These are phyloP conservation scores for Boletellus emodensis DNA, from an alignment of 768 basidiomycete species.

Conservation along the genomic window DNA sequence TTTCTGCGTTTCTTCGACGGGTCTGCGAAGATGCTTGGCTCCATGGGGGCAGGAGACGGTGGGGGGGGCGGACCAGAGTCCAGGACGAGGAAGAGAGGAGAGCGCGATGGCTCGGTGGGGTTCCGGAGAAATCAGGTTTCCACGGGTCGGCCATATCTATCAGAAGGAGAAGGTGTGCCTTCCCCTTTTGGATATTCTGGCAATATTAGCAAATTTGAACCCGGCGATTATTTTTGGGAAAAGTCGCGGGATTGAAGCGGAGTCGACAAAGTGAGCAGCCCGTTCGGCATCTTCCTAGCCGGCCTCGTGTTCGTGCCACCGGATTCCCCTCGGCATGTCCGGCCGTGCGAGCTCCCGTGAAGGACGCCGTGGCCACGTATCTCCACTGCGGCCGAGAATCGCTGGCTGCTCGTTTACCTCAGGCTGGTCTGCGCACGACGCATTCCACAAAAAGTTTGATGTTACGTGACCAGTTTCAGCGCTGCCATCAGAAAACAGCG, in stretches of 20 bases:
- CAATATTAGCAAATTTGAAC: constrained; percentile 12
- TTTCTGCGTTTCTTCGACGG: constrained; percentile 58
- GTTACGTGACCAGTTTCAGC: too few relatives aligned
- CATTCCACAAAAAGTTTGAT: too few relatives aligned
- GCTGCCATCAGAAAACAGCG: too few relatives aligned
- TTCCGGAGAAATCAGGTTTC: constrained; percentile 8
- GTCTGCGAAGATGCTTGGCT: constrained; percentile 25
- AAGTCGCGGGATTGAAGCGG: constrained; percentile 26
- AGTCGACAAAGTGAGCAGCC: not conserved
- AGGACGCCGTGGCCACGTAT: too few relatives aligned
- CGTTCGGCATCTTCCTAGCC: constrained; percentile 10
- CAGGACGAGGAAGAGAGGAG: constrained; percentile 20
- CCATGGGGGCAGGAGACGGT: constrained; percentile 16
- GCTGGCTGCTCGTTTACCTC: too few relatives aligned
- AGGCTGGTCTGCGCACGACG: too few relatives aligned
- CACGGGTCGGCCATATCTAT: constrained; percentile 12
- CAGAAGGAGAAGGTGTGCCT: not conserved
- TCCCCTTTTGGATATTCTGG: constrained; percentile 25
- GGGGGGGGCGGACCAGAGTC: constrained; percentile 4
- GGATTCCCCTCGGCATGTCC: constrained; percentile 4
- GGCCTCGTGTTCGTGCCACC: not conserved
- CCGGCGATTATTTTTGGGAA: constrained; percentile 1
- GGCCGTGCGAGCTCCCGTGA: too few relatives aligned
- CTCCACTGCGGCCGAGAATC: too few relatives aligned
- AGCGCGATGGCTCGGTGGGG: constrained; percentile 8